Conservation (phyloP, 768 basidiomycete species). For the Naematelia encephala region DNA sequence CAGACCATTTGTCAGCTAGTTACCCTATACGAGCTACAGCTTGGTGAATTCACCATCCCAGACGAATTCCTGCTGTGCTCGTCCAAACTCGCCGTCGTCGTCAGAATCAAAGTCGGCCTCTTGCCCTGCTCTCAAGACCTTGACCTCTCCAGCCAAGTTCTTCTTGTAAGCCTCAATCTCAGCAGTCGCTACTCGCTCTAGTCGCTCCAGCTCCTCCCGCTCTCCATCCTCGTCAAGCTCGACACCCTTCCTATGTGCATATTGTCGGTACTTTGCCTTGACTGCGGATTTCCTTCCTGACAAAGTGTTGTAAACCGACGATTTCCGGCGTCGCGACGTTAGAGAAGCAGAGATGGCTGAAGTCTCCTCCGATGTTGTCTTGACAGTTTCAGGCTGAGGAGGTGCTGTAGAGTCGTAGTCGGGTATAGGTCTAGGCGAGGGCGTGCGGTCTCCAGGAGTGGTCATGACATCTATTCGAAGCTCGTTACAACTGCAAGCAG, state of each 20-base stretch:
- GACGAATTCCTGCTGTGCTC: constrained; percentile 26
- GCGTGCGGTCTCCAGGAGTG: not conserved
- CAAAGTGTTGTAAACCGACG: constrained; percentile 5
- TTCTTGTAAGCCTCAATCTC: constrained; percentile 19
- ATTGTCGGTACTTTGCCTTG: not conserved
- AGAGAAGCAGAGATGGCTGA: constrained; percentile 17
- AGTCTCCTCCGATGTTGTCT: constrained; percentile 10
- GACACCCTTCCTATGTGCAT: not conserved
- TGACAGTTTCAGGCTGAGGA: not conserved
- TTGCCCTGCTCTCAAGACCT: constrained; percentile 11
- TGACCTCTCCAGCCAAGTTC: constrained; percentile 14
- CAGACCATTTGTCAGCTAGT: not conserved
- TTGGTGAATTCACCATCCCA: constrained; percentile 38
- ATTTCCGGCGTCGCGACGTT: constrained; percentile 10
- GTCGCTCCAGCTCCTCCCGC: constrained; percentile 12
- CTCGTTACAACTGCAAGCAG: too few relatives aligned
- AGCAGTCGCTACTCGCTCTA: constrained; percentile 4
- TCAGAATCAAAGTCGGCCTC: constrained; percentile 12
- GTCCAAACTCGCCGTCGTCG: constrained; percentile 7
- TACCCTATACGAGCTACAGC: not conserved
- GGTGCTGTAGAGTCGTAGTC: not conserved
- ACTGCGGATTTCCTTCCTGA: constrained; percentile 1
- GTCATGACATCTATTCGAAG: not conserved
- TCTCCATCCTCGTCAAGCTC: constrained; percentile 12
- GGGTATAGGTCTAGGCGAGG: not conserved